These are phyloP conservation scores for Moricandia moricandioides DNA, from an alignment of 345 rosid species.

Conservation along the genomic window DNA sequence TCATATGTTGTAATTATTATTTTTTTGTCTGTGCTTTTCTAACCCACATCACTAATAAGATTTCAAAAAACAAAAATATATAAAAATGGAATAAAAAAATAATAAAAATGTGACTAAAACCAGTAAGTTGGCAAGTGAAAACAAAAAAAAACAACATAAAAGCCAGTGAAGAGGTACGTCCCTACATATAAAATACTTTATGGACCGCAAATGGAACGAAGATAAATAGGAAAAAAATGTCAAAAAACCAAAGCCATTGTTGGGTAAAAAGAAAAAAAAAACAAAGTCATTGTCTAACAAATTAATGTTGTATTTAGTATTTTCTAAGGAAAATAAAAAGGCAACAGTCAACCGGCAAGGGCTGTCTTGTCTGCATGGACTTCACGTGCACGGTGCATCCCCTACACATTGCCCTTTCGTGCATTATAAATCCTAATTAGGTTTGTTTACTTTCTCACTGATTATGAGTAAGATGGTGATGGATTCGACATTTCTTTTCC, in stretches of 20 bases:
- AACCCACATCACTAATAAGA: background rate
- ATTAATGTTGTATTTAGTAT: background rate
- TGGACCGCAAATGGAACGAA: background rate
- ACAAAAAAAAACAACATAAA: background rate
- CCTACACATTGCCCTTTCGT: constrained; percentile 12
- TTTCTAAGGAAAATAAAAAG: background rate
- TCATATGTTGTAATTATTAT: too few relatives aligned
- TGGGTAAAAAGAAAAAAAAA: background rate
- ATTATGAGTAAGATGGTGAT: constrained; percentile 1
- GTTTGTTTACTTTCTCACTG: background rate
- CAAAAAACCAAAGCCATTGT: background rate
- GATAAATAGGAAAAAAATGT: background rate
- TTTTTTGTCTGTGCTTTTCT: background rate
- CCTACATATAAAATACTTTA: background rate
- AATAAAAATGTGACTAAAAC: background rate
- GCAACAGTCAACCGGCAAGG: constrained; percentile 17
- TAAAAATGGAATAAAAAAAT: background rate
- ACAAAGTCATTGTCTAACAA: background rate
- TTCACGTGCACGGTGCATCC: constrained; percentile 29
- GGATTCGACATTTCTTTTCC: constrained; percentile 27
- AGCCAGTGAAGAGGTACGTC: background rate
- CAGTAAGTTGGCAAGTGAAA: background rate
- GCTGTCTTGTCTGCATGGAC: constrained; percentile 33
- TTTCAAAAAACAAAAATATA: background rate
- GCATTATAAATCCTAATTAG: background rate